These are phyloP conservation scores for Tulasnella sp. DNA, from an alignment of 768 basidiomycete species.

Conservation along the genomic window DNA sequence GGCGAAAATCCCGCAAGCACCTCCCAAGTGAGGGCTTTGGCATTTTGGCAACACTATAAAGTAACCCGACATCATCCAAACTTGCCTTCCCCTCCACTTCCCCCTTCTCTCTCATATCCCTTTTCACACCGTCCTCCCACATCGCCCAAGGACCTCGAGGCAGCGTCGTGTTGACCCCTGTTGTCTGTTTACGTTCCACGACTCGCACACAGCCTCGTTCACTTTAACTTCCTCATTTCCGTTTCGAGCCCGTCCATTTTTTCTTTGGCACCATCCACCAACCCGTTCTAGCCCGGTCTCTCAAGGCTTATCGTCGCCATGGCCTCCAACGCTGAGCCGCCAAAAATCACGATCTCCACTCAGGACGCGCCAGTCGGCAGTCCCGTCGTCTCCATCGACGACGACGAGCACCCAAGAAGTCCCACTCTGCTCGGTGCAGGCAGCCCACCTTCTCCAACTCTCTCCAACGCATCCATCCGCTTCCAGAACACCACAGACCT, in stretches of 20 bases:
- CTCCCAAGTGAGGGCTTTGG: background rate
- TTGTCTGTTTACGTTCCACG: background rate
- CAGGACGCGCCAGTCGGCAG: constrained; percentile 5
- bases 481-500: constrained; percentile 29
- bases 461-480: constrained; percentile 47
- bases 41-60: background rate
- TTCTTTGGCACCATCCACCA: background rate
- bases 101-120: background rate
- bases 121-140: background rate
- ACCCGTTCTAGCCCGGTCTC: background rate
- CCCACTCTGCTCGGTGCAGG: constrained; percentile 20
- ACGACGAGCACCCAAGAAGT: background rate
- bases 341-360: constrained; percentile 10
- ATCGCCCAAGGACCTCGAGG: background rate
- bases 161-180: constrained; percentile 3
- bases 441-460: constrained; percentile 69
- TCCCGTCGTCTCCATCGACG: background rate
- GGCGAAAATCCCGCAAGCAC: background rate
- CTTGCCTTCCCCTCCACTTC: background rate
- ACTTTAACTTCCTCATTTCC: background rate
- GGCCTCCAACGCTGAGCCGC: constrained; percentile 1
- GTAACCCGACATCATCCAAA: background rate
- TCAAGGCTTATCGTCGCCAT: background rate
- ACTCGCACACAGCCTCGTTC: background rate
- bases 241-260: background rate